Conservation (phyloP, 2,329 filamentous ascomycete species). For the Botrytis galanthina region DNA sequence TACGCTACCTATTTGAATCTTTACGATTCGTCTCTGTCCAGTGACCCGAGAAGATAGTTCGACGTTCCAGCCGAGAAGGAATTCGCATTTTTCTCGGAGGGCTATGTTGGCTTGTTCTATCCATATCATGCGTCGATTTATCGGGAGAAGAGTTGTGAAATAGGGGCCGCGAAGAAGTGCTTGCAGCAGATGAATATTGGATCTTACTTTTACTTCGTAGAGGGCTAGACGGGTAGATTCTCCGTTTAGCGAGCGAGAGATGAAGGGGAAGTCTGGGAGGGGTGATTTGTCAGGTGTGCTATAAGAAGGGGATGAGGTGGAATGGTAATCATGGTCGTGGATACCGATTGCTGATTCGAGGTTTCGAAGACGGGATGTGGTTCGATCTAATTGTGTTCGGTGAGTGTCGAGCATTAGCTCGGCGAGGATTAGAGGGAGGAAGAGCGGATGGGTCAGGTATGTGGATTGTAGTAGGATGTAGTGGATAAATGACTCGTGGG, state of each 20-base stretch:
- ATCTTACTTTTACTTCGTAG: slow-evolving; percentile 4
- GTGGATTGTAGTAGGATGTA: not conserved
- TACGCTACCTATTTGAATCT: slow-evolving; percentile 2
- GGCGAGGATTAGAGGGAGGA: slow-evolving; percentile 1
- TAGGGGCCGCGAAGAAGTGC: not conserved
- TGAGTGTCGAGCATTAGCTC: slow-evolving; percentile 9
- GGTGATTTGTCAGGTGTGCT: not conserved
- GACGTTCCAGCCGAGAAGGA: slow-evolving; percentile 5
- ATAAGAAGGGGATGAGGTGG: not conserved
- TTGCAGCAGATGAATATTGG: slow-evolving; percentile 4
- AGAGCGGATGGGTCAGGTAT: slow-evolving; percentile 7
- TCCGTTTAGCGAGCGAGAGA: slow-evolving; percentile 2
- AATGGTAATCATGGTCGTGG: slow-evolving; percentile 1
- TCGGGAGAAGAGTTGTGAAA: not conserved
- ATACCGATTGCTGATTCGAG: slow-evolving; percentile 6
- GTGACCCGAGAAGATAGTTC: not conserved
- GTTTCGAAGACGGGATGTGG: not conserved
- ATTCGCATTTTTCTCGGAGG: slow-evolving; percentile 9
- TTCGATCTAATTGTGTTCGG: slow-evolving; percentile 3
- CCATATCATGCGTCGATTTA: not conserved
- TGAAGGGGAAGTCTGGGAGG: not conserved
- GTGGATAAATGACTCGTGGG: slow-evolving; percentile 1
- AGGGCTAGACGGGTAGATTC: slow-evolving; percentile 9
- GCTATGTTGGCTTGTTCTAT: slow-evolving; percentile 7
- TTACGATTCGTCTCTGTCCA: slow-evolving; percentile 9